Conservation (phyloP, 768 basidiomycete genomes). For the Wakefieldia striispora region DNA sequence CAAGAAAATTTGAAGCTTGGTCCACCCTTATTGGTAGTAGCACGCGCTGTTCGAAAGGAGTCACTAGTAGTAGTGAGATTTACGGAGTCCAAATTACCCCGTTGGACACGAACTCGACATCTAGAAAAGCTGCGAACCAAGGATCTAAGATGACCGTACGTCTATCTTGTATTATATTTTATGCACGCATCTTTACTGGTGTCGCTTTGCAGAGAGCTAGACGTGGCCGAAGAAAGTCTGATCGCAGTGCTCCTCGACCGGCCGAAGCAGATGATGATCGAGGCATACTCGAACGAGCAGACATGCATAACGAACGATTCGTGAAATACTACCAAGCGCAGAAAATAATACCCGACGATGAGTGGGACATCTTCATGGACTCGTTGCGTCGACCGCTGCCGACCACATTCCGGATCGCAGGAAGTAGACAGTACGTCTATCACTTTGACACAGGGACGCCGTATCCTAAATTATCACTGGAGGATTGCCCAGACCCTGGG, state of each 20-base stretch:
- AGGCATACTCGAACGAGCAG: conserved; percentile 52
- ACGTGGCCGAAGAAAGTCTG: conserved; percentile 12
- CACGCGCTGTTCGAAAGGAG: too few relatives aligned
- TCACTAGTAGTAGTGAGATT: too few relatives aligned
- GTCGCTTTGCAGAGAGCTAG: conserved; percentile 8
- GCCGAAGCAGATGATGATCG: conserved; percentile 40
- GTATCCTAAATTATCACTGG: conserved; percentile 14
- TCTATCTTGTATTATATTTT: background rate
- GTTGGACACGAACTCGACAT: background rate
- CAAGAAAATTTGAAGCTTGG: too few relatives aligned
- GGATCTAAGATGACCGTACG: conserved; percentile 19
- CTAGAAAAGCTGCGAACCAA: background rate
- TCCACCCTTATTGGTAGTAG: too few relatives aligned
- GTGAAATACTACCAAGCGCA: conserved; percentile 73
- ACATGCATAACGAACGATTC: conserved; percentile 73
- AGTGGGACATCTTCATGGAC: conserved; percentile 76
- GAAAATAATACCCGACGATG: conserved; percentile 67
- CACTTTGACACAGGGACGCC: background rate
- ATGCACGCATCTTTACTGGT: background rate
- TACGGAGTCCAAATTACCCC: too few relatives aligned
- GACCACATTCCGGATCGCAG: conserved; percentile 91
- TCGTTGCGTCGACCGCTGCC: conserved; percentile 52
- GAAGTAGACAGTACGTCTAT: conserved; percentile 71
- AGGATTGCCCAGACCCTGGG: conserved; percentile 76
- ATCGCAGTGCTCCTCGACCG: conserved; percentile 7